Evolutionary conservation across 108 stramenopile species (phyloP).

Genomic region (Skeletonema costatum): DNA sequence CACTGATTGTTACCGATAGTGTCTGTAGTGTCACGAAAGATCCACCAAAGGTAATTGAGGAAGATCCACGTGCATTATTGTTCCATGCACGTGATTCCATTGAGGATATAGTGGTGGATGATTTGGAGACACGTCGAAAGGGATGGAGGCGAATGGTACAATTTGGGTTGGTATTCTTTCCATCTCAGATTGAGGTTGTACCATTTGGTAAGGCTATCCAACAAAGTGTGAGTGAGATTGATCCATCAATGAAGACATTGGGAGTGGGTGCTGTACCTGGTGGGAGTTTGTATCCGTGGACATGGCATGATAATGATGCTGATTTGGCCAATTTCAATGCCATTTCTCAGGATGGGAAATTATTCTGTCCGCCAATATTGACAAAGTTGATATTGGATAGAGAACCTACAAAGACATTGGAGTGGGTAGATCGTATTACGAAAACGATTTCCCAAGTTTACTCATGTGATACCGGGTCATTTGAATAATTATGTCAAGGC

Average conservation of each 20-base stretch:
- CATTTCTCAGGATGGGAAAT: slow-evolving; percentile 58
- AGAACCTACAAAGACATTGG: slow-evolving; percentile 69
- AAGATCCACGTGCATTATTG: slow-evolving; percentile 82
- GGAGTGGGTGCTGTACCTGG: slow-evolving; percentile 76
- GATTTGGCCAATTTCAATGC: slow-evolving; percentile 66
- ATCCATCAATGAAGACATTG: slow-evolving; percentile 55
- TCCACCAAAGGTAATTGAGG: slow-evolving; percentile 77
- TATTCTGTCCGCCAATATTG: slow-evolving; percentile 92
- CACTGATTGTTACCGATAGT: slow-evolving; percentile 85
- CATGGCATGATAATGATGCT: slow-evolving; percentile 65
- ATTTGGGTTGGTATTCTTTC: slow-evolving; percentile 93
- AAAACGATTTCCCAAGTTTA: slow-evolving; percentile 73
- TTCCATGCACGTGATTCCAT: slow-evolving; percentile 89
- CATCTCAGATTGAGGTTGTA: slow-evolving; percentile 83
- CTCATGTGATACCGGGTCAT: slow-evolving; percentile 86
- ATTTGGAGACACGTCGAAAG: slow-evolving; percentile 54
- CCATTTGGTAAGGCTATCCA: slow-evolving; percentile 51
- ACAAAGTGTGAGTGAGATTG: slow-evolving; percentile 48
- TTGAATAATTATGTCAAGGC: slow-evolving; percentile 81
- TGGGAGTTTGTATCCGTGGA: slow-evolving; percentile 79
- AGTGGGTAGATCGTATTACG: slow-evolving; percentile 80
- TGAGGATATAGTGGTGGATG: slow-evolving; percentile 67
- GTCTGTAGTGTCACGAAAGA: slow-evolving; percentile 79
- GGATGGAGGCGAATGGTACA: slow-evolving; percentile 92
- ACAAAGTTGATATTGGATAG: slow-evolving; percentile 90